Evolutionary conservation across 805 yeast species (phyloP).

Genomic region (Zygotorulaspora florentina): DNA sequence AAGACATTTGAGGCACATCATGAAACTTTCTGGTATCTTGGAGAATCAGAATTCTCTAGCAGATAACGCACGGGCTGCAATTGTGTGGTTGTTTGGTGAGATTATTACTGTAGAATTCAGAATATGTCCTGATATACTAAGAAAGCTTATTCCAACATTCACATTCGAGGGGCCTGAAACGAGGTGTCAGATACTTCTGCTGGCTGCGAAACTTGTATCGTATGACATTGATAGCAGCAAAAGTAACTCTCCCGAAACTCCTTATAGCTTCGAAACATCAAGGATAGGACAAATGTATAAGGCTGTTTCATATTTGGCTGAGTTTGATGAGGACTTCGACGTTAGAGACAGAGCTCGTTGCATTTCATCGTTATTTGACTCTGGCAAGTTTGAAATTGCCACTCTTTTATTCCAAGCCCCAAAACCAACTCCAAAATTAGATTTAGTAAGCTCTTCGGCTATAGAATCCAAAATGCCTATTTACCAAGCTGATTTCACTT

Average conservation of each 20-base stretch:
- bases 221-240: slow-evolving; percentile 46
- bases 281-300: slow-evolving; percentile 52
- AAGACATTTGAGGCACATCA: slow-evolving; percentile 51
- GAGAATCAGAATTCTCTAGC: slow-evolving; percentile 25
- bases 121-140: slow-evolving; percentile 71
- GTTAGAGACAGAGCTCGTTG: slow-evolving; percentile 82
- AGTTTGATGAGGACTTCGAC: slow-evolving; percentile 71
- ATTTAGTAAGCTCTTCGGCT: background rate
- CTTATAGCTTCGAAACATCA: slow-evolving; percentile 34
- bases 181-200: slow-evolving; percentile 63
- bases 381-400: slow-evolving; percentile 56
- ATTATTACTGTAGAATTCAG: slow-evolving; percentile 45
- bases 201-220: slow-evolving; percentile 69
- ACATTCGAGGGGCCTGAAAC: slow-evolving; percentile 53
- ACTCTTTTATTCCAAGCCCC: slow-evolving; percentile 71
- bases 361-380: slow-evolving; percentile 55
- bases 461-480: background rate
- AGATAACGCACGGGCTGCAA: slow-evolving; percentile 67
- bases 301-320: slow-evolving; percentile 56
- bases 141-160: slow-evolving; percentile 53
- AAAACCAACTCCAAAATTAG: slow-evolving; percentile 52
- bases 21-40: slow-evolving; percentile 43
- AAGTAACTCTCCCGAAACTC: slow-evolving; percentile 15
- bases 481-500: slow-evolving; percentile 1
- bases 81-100: slow-evolving; percentile 91